phyloP scores from a whole-genome alignment of 2,329 filamentous ascomycete species.

The Cladophialophora carrionii region DNA sequence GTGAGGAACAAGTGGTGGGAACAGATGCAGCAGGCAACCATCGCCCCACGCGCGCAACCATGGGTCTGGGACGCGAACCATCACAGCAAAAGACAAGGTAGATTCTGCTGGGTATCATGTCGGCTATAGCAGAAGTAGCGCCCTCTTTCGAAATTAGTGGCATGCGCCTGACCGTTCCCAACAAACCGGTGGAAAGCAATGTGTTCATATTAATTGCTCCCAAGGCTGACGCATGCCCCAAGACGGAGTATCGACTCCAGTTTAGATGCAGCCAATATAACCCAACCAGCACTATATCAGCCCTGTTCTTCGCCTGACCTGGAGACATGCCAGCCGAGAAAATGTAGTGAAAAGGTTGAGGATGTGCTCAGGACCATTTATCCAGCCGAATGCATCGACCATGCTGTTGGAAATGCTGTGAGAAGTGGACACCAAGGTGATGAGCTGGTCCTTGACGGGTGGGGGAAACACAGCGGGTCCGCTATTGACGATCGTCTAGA shows the following conservation, averaged over 20 bases:
- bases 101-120: not conserved
- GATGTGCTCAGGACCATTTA: not conserved
- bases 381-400: not conserved
- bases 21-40: constrained; percentile 4
- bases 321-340: not conserved
- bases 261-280: not conserved
- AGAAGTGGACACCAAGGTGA: not conserved
- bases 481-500: constrained; percentile 49
- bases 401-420: not conserved
- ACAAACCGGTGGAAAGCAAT: not conserved
- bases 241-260: not conserved
- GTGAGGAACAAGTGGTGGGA: not conserved
- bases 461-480: not conserved
- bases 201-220: not conserved
- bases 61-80: not conserved
- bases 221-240: not conserved
- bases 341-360: not conserved
- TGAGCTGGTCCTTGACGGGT: not conserved
- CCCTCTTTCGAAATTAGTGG: not conserved
- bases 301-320: not conserved
- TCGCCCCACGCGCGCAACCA: not conserved
- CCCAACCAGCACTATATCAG: not conserved
- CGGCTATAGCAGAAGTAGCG: not conserved
- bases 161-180: not conserved
- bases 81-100: not conserved